Base-by-base conservation (phyloP, 2,329 filamentous ascomycete species). In the Phyllosticta capitalensis region DNA sequence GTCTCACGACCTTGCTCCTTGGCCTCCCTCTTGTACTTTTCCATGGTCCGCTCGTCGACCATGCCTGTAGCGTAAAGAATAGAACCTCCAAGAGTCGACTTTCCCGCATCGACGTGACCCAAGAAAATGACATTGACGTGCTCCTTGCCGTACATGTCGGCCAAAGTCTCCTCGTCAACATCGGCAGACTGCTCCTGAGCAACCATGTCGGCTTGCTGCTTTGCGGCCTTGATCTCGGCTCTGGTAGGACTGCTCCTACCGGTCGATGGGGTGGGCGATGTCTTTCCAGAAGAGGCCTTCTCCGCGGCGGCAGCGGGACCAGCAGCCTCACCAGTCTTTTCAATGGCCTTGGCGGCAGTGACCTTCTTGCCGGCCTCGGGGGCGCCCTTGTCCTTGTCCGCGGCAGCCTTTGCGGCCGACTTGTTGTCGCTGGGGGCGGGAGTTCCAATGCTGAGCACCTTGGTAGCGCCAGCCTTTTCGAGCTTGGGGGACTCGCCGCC, bases 21-120 rank as follows among this genome's bases (percentile, higher is more conserved):
- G 55, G 94, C 92, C 69, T 99, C 95, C 67, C 84, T 85, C 83
- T 92, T 96, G 81, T 96, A 96, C 77, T 99, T 99, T 58, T 99
- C 94, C 81, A 99, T 84, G 38, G 94, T 99, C 72, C 94, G 85
- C 76, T 99, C 91, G 70, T 99, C 95, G n/a, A 99, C 94, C 94
- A 97, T 99, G 62, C 94, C 94, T 5, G 92, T 96, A 56, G 85
- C 85, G 73, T 94, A 96, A 14, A 99, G 81, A 64, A 99, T 95
- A 56, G 89, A 89, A 55, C 94, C 94, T 71, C 94, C 94, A 5
- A 99, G 81, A 2, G 94, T 99, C 48, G 91, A 96, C 79, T 99
- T 99, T 67, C 94, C 94, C 56, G 94, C 94, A 78, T 99, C 94
- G 68, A 99, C 95, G 81, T 99, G 94, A 56, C 94, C 92, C 70